A percentile compares a stretch with the other conserved stretches of the same genome.
phyloP scores from a whole-genome alignment of 352 stramenopile species.

The Globisporangium paddicum region DNA sequence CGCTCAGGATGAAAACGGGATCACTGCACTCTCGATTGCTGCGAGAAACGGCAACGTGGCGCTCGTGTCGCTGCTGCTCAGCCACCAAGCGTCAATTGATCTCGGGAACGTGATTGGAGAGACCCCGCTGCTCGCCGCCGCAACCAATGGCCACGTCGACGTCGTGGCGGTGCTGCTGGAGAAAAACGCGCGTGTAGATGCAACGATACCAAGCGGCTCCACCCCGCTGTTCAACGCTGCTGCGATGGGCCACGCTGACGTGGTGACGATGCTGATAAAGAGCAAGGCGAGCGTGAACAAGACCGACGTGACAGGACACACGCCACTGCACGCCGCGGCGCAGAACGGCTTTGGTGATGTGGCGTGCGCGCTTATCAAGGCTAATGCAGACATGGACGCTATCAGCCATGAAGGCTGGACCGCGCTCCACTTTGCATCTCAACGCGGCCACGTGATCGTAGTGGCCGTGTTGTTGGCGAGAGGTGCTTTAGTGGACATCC shows the following conservation, averaged over 20 bases:
- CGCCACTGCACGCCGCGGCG: background rate
- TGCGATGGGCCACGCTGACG: background rate
- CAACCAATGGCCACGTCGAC: background rate
- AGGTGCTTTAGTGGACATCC: background rate
- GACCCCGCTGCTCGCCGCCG: background rate
- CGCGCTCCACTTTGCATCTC: background rate
- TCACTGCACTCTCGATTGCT: background rate
- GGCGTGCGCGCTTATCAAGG: conserved; percentile 12
- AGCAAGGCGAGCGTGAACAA: background rate
- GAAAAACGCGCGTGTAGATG: background rate
- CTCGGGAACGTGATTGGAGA: background rate
- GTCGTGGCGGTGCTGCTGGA: background rate
- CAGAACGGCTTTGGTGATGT: background rate
- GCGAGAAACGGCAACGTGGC: background rate
- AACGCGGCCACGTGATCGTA: background rate
- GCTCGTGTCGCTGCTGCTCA: background rate
- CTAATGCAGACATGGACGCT: background rate
- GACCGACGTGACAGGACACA: background rate
- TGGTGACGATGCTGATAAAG: background rate
- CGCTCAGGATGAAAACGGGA: background rate
- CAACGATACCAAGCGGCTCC: background rate
- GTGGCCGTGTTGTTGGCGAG: background rate
- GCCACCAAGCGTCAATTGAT: background rate
- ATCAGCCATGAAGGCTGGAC: background rate
- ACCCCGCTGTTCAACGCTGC: background rate